Percentiles rank a stretch among this genome's conserved stretches.
phyloP scores from a whole-genome alignment of 176 grass and related monocot species.

The Triticum turgidum region DNA sequence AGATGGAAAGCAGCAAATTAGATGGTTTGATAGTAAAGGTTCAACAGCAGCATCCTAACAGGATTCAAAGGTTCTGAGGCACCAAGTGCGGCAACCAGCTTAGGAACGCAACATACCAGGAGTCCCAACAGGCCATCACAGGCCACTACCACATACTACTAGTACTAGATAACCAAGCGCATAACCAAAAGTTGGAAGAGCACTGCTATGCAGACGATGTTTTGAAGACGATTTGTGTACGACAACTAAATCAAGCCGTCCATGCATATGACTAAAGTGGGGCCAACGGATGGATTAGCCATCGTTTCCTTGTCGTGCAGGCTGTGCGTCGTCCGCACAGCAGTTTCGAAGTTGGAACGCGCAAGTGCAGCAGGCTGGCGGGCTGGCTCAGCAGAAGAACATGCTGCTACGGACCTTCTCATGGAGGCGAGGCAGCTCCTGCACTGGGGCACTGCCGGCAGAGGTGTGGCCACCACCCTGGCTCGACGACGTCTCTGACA shows the following conservation, averaged over 20 bases:
- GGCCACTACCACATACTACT: neutral
- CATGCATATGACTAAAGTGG: too few relatives aligned
- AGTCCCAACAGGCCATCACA: neutral
- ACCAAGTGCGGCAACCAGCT: neutral
- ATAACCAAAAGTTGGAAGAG: neutral
- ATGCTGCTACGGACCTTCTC: slow-evolving; percentile 74
- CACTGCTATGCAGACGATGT: too few relatives aligned
- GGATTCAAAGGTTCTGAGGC: neutral
- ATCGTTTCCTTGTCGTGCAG: too few relatives aligned
- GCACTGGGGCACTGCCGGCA: slow-evolving; percentile 36
- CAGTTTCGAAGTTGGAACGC: neutral
- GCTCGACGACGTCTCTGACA: slow-evolving; percentile 66
- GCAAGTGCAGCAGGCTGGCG: neutral
- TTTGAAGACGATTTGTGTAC: too few relatives aligned
- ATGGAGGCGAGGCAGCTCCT: slow-evolving; percentile 74
- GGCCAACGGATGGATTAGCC: too few relatives aligned
- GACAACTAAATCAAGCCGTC: too few relatives aligned
- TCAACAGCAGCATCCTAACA: neutral
- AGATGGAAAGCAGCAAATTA: neutral
- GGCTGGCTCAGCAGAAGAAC: slow-evolving; percentile 76
- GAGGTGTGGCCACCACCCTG: slow-evolving; percentile 55
- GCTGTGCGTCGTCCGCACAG: too few relatives aligned
- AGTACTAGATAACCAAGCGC: neutral
- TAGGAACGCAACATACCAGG: neutral
- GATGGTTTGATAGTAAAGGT: neutral